Evolutionary conservation across 768 basidiomycete species (phyloP).

Genomic region (Pulveroboletus sp.): DNA sequence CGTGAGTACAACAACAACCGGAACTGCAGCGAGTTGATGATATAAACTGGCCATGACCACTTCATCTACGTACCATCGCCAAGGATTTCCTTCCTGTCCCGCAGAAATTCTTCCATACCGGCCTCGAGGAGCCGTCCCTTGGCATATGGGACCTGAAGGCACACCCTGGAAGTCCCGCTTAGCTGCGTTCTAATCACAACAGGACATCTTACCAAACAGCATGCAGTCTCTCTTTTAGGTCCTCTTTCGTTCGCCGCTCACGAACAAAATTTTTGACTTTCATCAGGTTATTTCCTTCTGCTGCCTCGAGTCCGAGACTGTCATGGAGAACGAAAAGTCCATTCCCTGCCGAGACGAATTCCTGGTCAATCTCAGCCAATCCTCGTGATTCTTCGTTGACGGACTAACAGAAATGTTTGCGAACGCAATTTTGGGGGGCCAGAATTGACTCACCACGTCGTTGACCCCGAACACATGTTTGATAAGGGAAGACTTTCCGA

Average conservation of each 20-base stretch:
- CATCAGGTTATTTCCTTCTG: background rate
- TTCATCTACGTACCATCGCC: background rate
- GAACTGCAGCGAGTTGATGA: background rate
- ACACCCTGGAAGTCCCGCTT: background rate
- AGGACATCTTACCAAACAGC: background rate
- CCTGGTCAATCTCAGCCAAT: background rate
- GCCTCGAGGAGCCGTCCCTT: background rate
- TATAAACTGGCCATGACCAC: background rate
- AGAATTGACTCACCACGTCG: background rate
- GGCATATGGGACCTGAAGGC: background rate
- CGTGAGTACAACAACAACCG: background rate
- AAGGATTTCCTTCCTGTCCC: background rate
- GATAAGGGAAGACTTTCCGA: background rate
- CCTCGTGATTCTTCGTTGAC: background rate
- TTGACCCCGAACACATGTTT: background rate
- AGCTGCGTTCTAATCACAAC: background rate
- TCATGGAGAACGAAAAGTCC: background rate
- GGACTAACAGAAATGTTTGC: background rate
- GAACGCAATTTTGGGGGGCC: too few relatives aligned
- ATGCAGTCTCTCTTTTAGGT: background rate
- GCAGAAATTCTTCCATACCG: background rate
- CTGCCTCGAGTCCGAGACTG: background rate
- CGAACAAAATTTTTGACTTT: background rate
- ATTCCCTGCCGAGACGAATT: background rate
- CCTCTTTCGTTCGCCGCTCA: background rate